Conservation (phyloP, 225 moss, liverwort and hornwort species). For the Marchantia paleacea region DNA sequence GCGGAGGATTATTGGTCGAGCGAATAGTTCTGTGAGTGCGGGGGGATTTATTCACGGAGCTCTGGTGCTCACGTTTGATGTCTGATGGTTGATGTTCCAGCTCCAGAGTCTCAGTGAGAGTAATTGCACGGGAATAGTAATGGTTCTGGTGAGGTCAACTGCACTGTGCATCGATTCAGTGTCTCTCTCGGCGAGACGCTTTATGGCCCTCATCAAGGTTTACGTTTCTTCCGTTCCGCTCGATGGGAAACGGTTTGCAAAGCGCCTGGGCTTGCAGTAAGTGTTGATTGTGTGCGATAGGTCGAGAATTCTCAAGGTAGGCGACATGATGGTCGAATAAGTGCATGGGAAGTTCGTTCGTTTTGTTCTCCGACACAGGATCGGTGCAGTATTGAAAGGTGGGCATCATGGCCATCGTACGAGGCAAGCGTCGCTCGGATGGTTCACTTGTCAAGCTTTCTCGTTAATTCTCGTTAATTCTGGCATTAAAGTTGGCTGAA, state of each 20-base stretch:
- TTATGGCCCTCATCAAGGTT: neutral
- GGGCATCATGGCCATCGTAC: neutral
- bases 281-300: neutral
- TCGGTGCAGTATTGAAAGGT: neutral
- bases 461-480: neutral
- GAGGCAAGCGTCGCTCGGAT: neutral
- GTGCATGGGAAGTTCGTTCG: neutral
- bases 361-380: neutral
- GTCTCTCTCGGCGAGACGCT: neutral
- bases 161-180: neutral
- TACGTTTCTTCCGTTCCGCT: neutral
- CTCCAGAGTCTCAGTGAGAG: neutral
- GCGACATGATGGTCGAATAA: neutral
- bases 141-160: neutral
- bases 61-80: neutral
- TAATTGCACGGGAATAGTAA: neutral
- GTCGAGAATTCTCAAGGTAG: neutral
- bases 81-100: neutral
- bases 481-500: neutral
- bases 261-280: neutral
- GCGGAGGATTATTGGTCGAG: neutral
- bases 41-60: neutral
- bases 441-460: neutral
- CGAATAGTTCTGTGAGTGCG: neutral
- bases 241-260: neutral